A percentile compares a stretch with the other conserved stretches of the same genome.
phyloP scores from a whole-genome alignment of 208 protist species.

The Acanthamoeba sp. region DNA sequence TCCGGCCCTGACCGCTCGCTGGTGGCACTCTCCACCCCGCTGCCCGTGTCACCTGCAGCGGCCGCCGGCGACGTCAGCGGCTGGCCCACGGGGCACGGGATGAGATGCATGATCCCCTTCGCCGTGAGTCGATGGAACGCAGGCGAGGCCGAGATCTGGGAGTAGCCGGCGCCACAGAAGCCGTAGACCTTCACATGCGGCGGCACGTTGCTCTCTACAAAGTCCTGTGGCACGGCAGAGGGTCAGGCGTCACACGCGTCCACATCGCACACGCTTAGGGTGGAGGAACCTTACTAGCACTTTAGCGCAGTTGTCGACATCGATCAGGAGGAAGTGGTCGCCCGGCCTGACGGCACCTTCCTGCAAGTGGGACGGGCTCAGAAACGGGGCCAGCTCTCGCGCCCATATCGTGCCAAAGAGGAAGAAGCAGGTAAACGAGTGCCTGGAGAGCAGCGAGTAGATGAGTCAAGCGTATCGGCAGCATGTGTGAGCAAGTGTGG shows the following conservation, averaged over 20 bases:
- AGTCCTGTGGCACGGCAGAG: background rate
- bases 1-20: background rate
- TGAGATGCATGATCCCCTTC: slow-evolving; percentile 58
- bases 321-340: slow-evolving; percentile 56
- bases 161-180: slow-evolving; percentile 46
- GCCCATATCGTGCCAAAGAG: slow-evolving; percentile 48
- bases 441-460: too few relatives aligned
- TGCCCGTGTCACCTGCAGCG: background rate
- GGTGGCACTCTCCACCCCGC: background rate
- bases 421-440: slow-evolving; percentile 71
- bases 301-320: slow-evolving; percentile 68
- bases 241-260: background rate
- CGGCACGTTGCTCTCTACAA: slow-evolving; percentile 55
- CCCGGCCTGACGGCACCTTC: background rate
- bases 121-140: slow-evolving; percentile 12
- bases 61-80: background rate
- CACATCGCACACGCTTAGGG: background rate
- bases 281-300: slow-evolving; percentile 16
- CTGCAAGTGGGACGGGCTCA: background rate
- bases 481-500: too few relatives aligned
- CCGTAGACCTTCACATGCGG: slow-evolving; percentile 39
- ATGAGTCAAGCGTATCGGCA: too few relatives aligned
- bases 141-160: slow-evolving; percentile 9
- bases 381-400: background rate
- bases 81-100: slow-evolving; percentile 11